A percentile compares a stretch with the other conserved stretches of the same genome.
Evolutionary conservation across 1,284 basidiomycete genomes (phyloP).

Genomic region (Cutaneotrichosporon sp.): DNA sequence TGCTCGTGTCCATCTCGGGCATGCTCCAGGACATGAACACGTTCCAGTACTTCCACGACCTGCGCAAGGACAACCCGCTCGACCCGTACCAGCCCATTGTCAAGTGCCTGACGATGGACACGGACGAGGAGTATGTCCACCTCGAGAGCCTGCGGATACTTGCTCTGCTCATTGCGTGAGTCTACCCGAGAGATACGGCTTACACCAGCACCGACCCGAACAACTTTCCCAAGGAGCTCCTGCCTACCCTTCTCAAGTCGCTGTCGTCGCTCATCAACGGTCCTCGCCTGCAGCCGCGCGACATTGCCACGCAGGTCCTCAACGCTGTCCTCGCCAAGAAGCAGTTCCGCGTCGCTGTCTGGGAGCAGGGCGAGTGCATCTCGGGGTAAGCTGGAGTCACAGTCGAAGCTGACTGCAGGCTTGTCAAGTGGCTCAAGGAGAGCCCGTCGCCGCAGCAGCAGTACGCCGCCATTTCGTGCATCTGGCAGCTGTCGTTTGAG

Average conservation of each 20-base stretch:
- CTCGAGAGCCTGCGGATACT: slow-evolving; percentile 84
- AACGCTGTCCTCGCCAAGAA: slow-evolving; percentile 77
- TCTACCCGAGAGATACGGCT: not conserved
- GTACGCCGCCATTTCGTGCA: slow-evolving; percentile 85
- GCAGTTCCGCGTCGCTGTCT: slow-evolving; percentile 59
- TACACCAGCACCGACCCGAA: slow-evolving; percentile 41
- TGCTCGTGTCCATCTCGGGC: slow-evolving; percentile 85
- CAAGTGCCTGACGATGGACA: slow-evolving; percentile 72
- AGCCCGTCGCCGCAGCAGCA: slow-evolving; percentile 77
- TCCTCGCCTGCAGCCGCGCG: slow-evolving; percentile 57
- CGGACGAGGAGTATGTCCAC: slow-evolving; percentile 79
- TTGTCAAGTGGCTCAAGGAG: slow-evolving; percentile 70
- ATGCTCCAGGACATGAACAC: slow-evolving; percentile 57
- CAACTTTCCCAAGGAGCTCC: slow-evolving; percentile 54
- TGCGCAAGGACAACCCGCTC: slow-evolving; percentile 53
- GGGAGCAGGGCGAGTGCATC: slow-evolving; percentile 48
- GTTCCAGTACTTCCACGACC: slow-evolving; percentile 59
- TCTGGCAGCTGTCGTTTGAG: slow-evolving; percentile 94
- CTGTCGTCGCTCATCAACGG: slow-evolving; percentile 41
- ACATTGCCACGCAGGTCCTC: slow-evolving; percentile 84
- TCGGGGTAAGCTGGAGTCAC: slow-evolving; percentile 39
- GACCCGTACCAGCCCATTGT: slow-evolving; percentile 78
- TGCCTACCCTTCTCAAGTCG: slow-evolving; percentile 63
- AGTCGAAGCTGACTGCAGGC: slow-evolving; percentile 48
- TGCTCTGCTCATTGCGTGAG: slow-evolving; percentile 72